Conservation (phyloP, 129 eudicot genomes). For the Lactuca sativa region DNA sequence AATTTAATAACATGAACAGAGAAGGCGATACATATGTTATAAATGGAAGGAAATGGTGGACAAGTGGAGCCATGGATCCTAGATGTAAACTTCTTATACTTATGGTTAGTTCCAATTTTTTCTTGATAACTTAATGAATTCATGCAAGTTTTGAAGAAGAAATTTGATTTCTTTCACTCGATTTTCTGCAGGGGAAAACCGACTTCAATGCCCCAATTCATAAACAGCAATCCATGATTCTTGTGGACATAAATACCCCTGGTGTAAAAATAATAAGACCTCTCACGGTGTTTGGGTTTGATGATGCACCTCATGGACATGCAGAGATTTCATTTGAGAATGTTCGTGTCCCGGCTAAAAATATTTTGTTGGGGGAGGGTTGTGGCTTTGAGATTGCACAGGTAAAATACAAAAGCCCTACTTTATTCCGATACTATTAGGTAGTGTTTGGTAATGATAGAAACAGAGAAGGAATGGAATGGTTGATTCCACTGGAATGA, state of each 20-base stretch:
- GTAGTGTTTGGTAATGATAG: too few species aligned
- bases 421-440: too few species aligned
- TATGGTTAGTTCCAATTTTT: constrained; percentile 58
- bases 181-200: constrained; percentile 98
- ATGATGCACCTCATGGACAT: constrained; percentile 99
- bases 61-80: constrained; percentile 99
- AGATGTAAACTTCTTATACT: constrained; percentile 93
- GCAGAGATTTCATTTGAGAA: constrained; percentile 81
- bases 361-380: constrained; percentile 90
- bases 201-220: constrained; percentile 82
- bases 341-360: constrained; percentile 77
- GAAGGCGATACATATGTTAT: constrained; percentile 81
- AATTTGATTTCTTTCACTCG: too few species aligned
- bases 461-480: too few species aligned
- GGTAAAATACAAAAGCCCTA: constrained; percentile 35
- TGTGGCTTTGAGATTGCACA: constrained; percentile 99
- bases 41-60: constrained; percentile 98
- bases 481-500: too few species aligned
- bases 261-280: constrained; percentile 78
- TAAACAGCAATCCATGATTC: constrained; percentile 94
- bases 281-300: constrained; percentile 89
- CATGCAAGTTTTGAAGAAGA: background rate
- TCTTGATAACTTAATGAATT: background rate
- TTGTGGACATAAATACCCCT: constrained; percentile 81
- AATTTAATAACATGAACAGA: constrained; percentile 41